These are phyloP conservation scores for Xerocomus brunneocitrinus DNA, from an alignment of 768 basidiomycete species.

Conservation along the genomic window DNA sequence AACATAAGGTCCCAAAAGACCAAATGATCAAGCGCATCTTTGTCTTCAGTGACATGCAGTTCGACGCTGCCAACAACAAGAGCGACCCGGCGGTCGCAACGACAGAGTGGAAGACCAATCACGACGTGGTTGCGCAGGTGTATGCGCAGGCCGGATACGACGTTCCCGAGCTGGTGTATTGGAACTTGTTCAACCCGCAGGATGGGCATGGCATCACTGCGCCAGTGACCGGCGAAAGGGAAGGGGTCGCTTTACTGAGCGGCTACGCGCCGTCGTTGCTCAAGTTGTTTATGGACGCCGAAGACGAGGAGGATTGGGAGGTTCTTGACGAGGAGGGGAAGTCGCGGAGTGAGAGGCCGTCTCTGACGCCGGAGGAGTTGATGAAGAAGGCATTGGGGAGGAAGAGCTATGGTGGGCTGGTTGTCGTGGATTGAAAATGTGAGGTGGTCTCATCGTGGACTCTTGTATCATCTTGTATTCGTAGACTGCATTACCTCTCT, in stretches of 20 bases:
- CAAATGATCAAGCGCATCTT: conserved; percentile 77
- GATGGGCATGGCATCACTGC: conserved; percentile 26
- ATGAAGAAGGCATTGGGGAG: conserved; percentile 46
- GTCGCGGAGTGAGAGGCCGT: conserved; percentile 24
- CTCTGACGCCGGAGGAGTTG: conserved; percentile 39
- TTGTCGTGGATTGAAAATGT: conserved; percentile 11
- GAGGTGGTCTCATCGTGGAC: background rate
- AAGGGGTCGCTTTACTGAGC: conserved; percentile 65
- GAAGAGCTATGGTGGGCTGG: conserved; percentile 50
- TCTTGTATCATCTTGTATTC: background rate
- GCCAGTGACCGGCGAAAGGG: conserved; percentile 48
- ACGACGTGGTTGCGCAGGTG: conserved; percentile 50
- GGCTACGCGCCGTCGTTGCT: conserved; percentile 67
- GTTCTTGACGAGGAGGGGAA: conserved; percentile 30
- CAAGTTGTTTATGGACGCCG: conserved; percentile 67
- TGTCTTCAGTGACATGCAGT: conserved; percentile 79
- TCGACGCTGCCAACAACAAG: conserved; percentile 35
- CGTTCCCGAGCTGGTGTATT: conserved; percentile 69
- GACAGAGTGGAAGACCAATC: conserved; percentile 54
- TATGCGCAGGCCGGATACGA: conserved; percentile 63
- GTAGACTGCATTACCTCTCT: background rate
- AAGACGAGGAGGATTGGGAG: conserved; percentile 35
- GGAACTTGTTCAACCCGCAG: conserved; percentile 45
- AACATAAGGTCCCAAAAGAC: conserved; percentile 53
- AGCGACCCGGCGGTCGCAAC: background rate